These are phyloP conservation scores for Alternaria atra DNA, from an alignment of 2,329 filamentous ascomycete genomes.

Conservation along the genomic window DNA sequence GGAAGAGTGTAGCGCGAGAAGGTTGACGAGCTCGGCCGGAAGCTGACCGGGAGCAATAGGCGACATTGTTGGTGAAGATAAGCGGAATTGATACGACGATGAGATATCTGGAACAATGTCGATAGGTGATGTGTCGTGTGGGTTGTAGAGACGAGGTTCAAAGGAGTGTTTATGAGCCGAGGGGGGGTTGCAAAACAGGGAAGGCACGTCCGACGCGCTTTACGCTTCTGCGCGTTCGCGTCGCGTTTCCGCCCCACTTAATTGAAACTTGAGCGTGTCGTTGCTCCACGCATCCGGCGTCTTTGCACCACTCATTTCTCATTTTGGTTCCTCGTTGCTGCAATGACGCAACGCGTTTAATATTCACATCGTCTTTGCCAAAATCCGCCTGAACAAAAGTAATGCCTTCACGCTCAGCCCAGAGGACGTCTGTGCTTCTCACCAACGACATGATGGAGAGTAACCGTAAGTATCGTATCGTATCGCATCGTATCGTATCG, in stretches of 20 bases:
- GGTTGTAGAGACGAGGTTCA: slow-evolving; percentile 12
- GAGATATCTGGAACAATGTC: slow-evolving; percentile 32
- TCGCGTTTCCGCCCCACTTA: slow-evolving; percentile 38
- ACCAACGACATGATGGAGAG: not conserved
- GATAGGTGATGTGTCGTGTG: slow-evolving; percentile 25
- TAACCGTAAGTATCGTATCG: slow-evolving; percentile 8
- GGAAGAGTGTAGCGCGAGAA: slow-evolving; percentile 57
- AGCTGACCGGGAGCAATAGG: slow-evolving; percentile 44
- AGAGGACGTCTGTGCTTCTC: not conserved
- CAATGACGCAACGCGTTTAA: not conserved
- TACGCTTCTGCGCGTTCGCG: slow-evolving; percentile 33
- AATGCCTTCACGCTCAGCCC: not conserved
- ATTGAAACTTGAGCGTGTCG: slow-evolving; percentile 23
- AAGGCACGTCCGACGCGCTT: slow-evolving; percentile 34
- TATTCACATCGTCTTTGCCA: not conserved
- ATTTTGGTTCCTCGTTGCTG: not conserved
- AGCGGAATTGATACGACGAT: slow-evolving; percentile 30
- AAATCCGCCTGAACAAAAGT: not conserved
- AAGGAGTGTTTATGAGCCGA: slow-evolving; percentile 38
- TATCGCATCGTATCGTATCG: slow-evolving; percentile 20
- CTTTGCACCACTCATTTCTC: slow-evolving; percentile 10
- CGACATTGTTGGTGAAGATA: slow-evolving; percentile 39
- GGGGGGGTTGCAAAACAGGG: slow-evolving; percentile 40
- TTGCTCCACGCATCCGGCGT: slow-evolving; percentile 15
- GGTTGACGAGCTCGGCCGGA: slow-evolving; percentile 54